A percentile compares a stretch with the other conserved stretches of the same genome.
These are phyloP conservation scores for Cucurbita pepo DNA, from an alignment of 306 rosid genomes.

Conservation along the genomic window DNA sequence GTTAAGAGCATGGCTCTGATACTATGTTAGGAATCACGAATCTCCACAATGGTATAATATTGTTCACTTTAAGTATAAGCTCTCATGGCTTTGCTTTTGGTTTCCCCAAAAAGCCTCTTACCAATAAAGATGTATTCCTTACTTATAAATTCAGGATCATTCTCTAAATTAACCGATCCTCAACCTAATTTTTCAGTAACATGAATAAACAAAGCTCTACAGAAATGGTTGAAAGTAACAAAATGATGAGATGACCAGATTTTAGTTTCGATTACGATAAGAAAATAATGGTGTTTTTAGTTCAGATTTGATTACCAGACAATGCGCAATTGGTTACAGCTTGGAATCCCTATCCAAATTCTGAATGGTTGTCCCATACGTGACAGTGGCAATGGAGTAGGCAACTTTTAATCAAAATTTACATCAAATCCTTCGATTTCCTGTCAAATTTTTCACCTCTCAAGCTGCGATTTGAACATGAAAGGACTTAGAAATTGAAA, in stretches of 20 bases:
- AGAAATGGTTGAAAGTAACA: not conserved
- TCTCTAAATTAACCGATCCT: too few relatives aligned
- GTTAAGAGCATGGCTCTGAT: too few relatives aligned
- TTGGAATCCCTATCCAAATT: slow-evolving; percentile 6
- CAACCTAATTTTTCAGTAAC: not conserved
- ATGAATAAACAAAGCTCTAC: not conserved
- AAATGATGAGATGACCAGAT: not conserved
- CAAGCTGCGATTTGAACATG: not conserved
- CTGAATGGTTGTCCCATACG: not conserved
- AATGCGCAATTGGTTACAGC: slow-evolving; percentile 3
- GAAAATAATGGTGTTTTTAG: not conserved
- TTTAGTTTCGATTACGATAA: not conserved
- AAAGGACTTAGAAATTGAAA: not conserved
- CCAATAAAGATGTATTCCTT: too few relatives aligned
- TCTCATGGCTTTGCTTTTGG: too few relatives aligned
- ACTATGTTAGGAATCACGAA: too few relatives aligned
- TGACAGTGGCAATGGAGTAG: slow-evolving; percentile 9
- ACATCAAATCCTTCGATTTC: slow-evolving; percentile 4
- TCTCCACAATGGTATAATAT: too few relatives aligned
- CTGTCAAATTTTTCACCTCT: not conserved
- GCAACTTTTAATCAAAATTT: not conserved
- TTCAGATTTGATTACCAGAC: slow-evolving; percentile 7
- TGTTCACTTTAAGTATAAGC: too few relatives aligned
- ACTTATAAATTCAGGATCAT: too few relatives aligned
- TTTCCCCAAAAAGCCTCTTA: too few relatives aligned